Evolutionary conservation across 495 filamentous ascomycete species (phyloP), one percentile per base, ranked within the genome.

Genomic region (Chaetomium tenue): DNA sequence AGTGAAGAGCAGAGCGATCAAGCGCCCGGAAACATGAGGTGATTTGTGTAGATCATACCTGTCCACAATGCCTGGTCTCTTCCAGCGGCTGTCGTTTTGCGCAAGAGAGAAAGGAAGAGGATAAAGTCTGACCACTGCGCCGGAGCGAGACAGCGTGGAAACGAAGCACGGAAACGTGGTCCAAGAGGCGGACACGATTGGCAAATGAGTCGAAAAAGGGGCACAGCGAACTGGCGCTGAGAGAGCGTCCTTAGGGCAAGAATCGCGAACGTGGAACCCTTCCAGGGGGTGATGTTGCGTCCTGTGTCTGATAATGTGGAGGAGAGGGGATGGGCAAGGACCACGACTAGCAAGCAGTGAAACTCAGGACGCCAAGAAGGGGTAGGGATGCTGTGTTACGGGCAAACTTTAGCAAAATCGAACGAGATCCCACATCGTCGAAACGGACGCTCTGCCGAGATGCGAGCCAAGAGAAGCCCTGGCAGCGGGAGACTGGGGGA

Each of bases 21-120:
- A 65, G 58, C 72, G 66, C 61, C 66, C 63, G 66, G 72, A 77
- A 78, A 78, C 74, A 76, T 79, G 73, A 70, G 74, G 70, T 69
- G 74, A 78, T 77, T 74, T 60, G 61, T 51, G 78, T 67, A 73
- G 76, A 78, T 80, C 80, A 78, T 83, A 83, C 81, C 81, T 80
- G 74, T 74, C 74, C 77, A 78, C 76, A 77, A 78, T 78, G 77
- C 79, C 78, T 75, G 25, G 76, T 58, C 50, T 55, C 77, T 47
- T n/a, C 67, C 67, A 68, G 73, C 76, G 68, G 72, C 71, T 74
- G 70, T 71, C 61, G 13, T 52, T 52, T 50, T 54, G 47, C 63
- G 61, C 62, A 63, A 61, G 53, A 61, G 63, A 58, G 51, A 33
- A 26, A 62, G 25, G 30, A 60, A 25, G 58, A 57, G 52, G 39